Percentiles rank a stretch among this genome's conserved stretches.
Conservation (phyloP, 768 basidiomycete species). For the Rhodotorula taiwanensis region DNA sequence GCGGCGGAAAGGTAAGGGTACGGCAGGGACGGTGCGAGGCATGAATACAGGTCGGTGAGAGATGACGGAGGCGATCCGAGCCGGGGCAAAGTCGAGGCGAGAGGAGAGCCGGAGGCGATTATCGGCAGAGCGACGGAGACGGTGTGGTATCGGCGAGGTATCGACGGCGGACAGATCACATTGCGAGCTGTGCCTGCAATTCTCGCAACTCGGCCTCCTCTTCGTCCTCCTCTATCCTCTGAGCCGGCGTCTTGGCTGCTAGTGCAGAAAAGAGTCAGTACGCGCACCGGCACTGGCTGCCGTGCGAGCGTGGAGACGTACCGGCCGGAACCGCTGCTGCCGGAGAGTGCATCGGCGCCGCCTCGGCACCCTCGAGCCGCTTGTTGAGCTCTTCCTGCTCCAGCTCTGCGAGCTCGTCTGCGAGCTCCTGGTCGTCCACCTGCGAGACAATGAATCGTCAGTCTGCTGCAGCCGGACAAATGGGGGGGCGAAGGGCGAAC, state of each 20-base stretch:
- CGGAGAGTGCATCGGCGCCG: constrained; percentile 79
- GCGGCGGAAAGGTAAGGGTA: too few relatives aligned
- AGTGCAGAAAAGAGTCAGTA: constrained; percentile 22
- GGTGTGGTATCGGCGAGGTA: not conserved
- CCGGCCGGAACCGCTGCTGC: constrained; percentile 45
- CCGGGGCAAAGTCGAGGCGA: too few relatives aligned
- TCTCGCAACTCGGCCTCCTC: constrained; percentile 83
- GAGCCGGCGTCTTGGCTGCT: constrained; percentile 46
- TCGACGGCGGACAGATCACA: constrained; percentile 49
- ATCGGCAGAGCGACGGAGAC: not conserved
- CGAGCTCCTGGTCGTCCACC: constrained; percentile 62
- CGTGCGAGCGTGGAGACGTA: not conserved
- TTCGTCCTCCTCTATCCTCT: constrained; percentile 64
- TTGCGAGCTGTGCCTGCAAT: constrained; percentile 78
- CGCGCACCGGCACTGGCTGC: not conserved
- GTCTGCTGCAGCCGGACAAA: constrained; percentile 5
- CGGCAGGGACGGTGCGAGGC: not conserved
- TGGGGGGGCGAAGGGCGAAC: constrained; percentile 48
- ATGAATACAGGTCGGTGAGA: not conserved
- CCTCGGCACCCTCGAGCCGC: constrained; percentile 74
- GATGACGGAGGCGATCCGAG: too few relatives aligned
- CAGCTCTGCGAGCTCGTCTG: constrained; percentile 70
- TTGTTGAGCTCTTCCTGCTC: constrained; percentile 84
- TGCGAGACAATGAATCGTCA: constrained; percentile 6
- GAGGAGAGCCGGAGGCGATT: not conserved